phyloP scores from a whole-genome alignment of 2,329 filamentous ascomycete genomes.

The Colletotrichum theobromicola region DNA sequence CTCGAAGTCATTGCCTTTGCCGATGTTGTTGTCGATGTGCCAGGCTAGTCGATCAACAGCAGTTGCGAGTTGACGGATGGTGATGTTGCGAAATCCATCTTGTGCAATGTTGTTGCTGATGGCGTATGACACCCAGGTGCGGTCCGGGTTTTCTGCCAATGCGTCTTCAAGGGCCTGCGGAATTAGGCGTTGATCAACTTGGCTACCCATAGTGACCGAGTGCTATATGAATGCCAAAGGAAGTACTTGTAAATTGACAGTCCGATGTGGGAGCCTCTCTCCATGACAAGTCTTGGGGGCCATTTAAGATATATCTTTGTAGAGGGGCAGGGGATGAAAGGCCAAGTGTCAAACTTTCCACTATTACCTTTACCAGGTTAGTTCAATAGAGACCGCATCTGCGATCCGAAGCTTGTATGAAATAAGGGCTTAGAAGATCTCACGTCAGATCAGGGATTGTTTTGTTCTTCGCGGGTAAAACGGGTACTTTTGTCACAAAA shows the following conservation, averaged over 20 bases:
- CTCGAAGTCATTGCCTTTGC: slow-evolving; percentile 30
- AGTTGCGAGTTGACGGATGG: slow-evolving; percentile 28
- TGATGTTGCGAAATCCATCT: slow-evolving; percentile 34
- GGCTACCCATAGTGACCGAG: background rate
- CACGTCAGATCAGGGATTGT: background rate
- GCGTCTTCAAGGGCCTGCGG: background rate
- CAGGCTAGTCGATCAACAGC: slow-evolving; percentile 36
- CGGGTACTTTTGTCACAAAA: background rate
- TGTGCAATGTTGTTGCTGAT: slow-evolving; percentile 29
- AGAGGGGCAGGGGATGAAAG: background rate
- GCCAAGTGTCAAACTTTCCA: background rate
- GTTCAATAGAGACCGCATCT: background rate
- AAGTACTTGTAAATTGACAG: background rate
- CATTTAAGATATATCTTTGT: background rate
- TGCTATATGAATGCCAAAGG: background rate
- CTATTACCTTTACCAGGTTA: background rate
- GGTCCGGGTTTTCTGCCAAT: slow-evolving; percentile 26
- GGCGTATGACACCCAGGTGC: slow-evolving; percentile 39
- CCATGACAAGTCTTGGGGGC: background rate
- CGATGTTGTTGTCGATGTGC: slow-evolving; percentile 35
- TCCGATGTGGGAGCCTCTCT: background rate
- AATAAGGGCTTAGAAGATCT: background rate
- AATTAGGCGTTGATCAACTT: background rate
- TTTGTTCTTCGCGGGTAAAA: background rate
- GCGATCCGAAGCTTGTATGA: background rate